These are phyloP conservation scores for Puya raimondii DNA, from an alignment of 176 grass and related monocot genomes.

Conservation along the genomic window DNA sequence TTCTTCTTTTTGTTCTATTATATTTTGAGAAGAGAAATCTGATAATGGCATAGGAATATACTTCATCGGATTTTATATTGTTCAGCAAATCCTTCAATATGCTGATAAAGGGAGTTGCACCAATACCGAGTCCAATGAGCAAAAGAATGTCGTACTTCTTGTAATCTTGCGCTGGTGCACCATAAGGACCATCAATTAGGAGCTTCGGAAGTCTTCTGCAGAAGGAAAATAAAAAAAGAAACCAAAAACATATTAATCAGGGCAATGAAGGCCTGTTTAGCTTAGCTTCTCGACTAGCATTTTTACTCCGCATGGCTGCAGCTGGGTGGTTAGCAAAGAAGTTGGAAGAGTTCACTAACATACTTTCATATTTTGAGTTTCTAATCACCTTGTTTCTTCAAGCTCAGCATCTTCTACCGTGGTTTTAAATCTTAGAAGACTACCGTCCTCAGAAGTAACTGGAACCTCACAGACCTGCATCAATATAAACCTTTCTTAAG, in stretches of 20 bases:
- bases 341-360: constrained; percentile 1
- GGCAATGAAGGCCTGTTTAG: no score
- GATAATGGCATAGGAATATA: constrained; percentile 27
- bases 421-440: constrained; percentile 81
- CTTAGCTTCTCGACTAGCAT: no score
- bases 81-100: constrained; percentile 92
- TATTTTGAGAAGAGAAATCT: constrained; percentile 10
- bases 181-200: constrained; percentile 81
- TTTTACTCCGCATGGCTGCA: no score
- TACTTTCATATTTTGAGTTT: constrained; percentile 4
- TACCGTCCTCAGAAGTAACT: constrained; percentile 91
- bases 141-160: constrained; percentile 98
- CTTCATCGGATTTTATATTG: constrained; percentile 64
- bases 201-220: constrained; percentile 68
- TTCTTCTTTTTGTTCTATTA: constrained; percentile 10
- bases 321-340: no score
- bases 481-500: constrained; percentile 13
- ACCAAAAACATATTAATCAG: constrained; percentile 1
- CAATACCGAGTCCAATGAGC: constrained; percentile 88
- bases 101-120: constrained; percentile 98
- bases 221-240: background rate
- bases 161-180: constrained; percentile 98
- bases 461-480: constrained; percentile 59
- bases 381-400: constrained; percentile 66
- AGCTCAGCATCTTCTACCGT: constrained; percentile 68